phyloP scores from a whole-genome alignment of 352 stramenopile genomes.

The Pythium coloratum region DNA sequence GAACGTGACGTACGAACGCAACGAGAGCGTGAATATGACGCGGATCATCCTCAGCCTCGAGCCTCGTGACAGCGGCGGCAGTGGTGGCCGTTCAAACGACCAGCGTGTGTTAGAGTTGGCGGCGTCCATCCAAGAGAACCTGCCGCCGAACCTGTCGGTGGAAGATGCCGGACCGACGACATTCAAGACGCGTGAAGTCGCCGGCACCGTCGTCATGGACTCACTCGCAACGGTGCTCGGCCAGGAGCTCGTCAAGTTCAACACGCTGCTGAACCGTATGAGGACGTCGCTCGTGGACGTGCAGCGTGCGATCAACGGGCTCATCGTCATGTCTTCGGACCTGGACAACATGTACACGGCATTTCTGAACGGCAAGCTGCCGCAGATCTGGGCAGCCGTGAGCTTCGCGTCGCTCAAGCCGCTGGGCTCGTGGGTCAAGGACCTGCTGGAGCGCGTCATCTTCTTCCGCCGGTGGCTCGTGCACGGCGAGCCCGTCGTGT shows the following conservation, averaged over 20 bases:
- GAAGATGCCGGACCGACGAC: slow-evolving; percentile 90
- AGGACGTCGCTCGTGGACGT: slow-evolving; percentile 76
- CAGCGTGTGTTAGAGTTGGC: slow-evolving; percentile 83
- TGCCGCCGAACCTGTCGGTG: slow-evolving; percentile 64
- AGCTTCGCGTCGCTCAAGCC: slow-evolving; percentile 94
- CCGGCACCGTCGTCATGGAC: slow-evolving; percentile 86
- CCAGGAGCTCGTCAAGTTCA: slow-evolving; percentile 96
- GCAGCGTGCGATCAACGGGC: slow-evolving; percentile 78
- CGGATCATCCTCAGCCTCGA: slow-evolving; percentile 89
- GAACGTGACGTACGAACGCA: slow-evolving; percentile 93
- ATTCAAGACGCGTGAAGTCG: slow-evolving; percentile 87
- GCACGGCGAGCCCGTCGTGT: slow-evolving; percentile 89
- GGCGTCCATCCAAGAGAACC: slow-evolving; percentile 58
- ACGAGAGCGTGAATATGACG: slow-evolving; percentile 89
- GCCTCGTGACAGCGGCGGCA: slow-evolving; percentile 68
- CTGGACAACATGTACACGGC: slow-evolving; percentile 96
- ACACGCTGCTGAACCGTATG: slow-evolving; percentile 88
- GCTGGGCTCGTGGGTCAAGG: slow-evolving; percentile 90
- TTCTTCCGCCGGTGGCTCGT: slow-evolving; percentile 93
- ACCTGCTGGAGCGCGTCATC: slow-evolving; percentile 85
- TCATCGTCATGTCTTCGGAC: slow-evolving; percentile 94
- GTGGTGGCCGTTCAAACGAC: slow-evolving; percentile 78
- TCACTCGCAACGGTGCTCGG: slow-evolving; percentile 92
- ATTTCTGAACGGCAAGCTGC: slow-evolving; percentile 91
- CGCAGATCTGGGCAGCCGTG: slow-evolving; percentile 85